A percentile compares a stretch with the other conserved stretches of the same genome.
phyloP scores from a whole-genome alignment of 2,329 filamentous ascomycete genomes.

The Torrubiellomyces zombiae region DNA sequence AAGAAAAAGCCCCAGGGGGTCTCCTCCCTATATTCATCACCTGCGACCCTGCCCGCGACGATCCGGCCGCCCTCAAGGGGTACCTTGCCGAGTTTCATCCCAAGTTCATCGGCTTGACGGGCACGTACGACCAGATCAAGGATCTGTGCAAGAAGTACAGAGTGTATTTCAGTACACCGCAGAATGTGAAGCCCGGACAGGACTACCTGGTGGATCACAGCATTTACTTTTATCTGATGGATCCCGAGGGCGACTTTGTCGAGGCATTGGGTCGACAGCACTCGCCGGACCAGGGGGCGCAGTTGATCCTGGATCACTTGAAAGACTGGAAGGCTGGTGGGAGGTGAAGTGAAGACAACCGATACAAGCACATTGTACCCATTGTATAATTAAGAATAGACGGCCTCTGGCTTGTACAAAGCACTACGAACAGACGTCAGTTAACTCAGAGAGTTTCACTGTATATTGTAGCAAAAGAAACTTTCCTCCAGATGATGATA shows the following conservation, averaged over 20 bases:
- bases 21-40: slow-evolving; percentile 81
- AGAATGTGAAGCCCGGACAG: slow-evolving; percentile 75
- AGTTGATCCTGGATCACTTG: slow-evolving; percentile 74
- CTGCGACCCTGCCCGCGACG: slow-evolving; percentile 86
- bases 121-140: slow-evolving; percentile 88
- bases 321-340: slow-evolving; percentile 30
- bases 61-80: slow-evolving; percentile 63
- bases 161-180: slow-evolving; percentile 92
- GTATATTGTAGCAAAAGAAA: too few species aligned
- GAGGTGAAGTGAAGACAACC: not conserved
- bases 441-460: too few species aligned
- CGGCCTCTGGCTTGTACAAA: too few species aligned
- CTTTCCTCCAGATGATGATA: too few species aligned
- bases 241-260: slow-evolving; percentile 94
- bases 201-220: slow-evolving; percentile 98
- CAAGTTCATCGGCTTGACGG: slow-evolving; percentile 73
- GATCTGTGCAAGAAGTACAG: slow-evolving; percentile 87
- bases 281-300: slow-evolving; percentile 70
- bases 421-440: too few species aligned
- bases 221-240: slow-evolving; percentile 99
- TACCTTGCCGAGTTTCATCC: slow-evolving; percentile 88
- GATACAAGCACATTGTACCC: not conserved
- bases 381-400: too few species aligned
- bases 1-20: slow-evolving; percentile 30
- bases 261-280: slow-evolving; percentile 93